Evolutionary conservation across 2,329 filamentous ascomycete genomes (phyloP), one percentile per base, ranked within the genome.

Genomic region (Thermoascus crustaceus): DNA sequence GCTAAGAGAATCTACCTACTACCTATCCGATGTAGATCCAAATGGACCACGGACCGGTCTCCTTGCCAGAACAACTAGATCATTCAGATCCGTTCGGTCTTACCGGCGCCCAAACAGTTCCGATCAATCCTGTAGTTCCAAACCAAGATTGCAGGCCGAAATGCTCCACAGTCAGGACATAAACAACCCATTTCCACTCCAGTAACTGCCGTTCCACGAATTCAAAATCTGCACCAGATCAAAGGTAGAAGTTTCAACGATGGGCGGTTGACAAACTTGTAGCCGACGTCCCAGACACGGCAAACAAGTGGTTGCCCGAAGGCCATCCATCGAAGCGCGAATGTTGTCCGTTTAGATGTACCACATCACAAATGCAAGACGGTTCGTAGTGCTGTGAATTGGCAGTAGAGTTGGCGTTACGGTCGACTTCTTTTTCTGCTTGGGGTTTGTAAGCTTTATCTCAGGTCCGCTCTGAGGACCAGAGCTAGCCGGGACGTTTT

Each of bases 401-500:
- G 55, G 49, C 7, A 66, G 38, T 5, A 67, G 48, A 10, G 50
- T 47, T 4, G 49, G 46, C 23, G 43, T 38, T 19, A 66, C 61
- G 0, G 47, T 46, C 3, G 52, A 49, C 4, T 33, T 53, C 33
- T 43, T 50, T 48, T 39, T 48, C 9, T 42, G 53, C 48, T 42
- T 52, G 10, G 39, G 53, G 38, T 46, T 50, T 16, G 44, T 49
- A 37, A 56, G 46, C 36, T 58, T 63, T 38, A 57, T 54, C 11
- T 55, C 52, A 2, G 56, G 49, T 4, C 64, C 63, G 33, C 55
- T 60, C 40, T 60, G 61, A 21, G 61, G 62, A 11, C 63, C 62
- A n/a, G 50, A 52, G 26, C 53, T 55, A 7, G 58, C 52, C 10
- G 58, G 47, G 7, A 65, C 53, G 42, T 72, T 67, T 50, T 89